Evolutionary conservation across 2,329 filamentous ascomycete species (phyloP).

Genomic region (Tolypocladium ophioglossoides): DNA sequence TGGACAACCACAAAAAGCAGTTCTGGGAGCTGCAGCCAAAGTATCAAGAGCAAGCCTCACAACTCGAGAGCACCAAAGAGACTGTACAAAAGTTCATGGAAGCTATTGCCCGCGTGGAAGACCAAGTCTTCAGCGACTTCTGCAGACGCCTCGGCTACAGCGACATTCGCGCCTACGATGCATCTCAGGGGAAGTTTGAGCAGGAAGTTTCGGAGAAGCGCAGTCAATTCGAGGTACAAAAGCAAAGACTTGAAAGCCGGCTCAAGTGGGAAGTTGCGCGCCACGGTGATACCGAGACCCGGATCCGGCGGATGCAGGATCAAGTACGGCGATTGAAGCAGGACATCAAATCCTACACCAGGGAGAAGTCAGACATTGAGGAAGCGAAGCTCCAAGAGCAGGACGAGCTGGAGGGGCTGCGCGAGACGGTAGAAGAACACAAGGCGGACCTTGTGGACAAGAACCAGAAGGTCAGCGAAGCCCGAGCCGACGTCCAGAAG

Average conservation of each 20-base stretch:
- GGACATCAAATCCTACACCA: slow-evolving; percentile 59
- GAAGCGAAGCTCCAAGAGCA: slow-evolving; percentile 60
- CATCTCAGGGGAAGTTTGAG: slow-evolving; percentile 83
- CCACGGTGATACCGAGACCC: slow-evolving; percentile 48
- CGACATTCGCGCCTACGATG: slow-evolving; percentile 87
- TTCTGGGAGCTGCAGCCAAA: slow-evolving; percentile 69
- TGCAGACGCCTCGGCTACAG: slow-evolving; percentile 79
- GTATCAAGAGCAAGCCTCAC: slow-evolving; percentile 58
- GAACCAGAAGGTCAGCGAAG: slow-evolving; percentile 65
- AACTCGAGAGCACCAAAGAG: slow-evolving; percentile 48
- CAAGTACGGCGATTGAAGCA: slow-evolving; percentile 55
- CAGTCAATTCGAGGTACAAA: slow-evolving; percentile 76
- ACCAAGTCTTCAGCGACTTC: slow-evolving; percentile 77
- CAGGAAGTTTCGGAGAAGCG: slow-evolving; percentile 84
- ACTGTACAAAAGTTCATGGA: slow-evolving; percentile 42
- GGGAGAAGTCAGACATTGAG: slow-evolving; percentile 65
- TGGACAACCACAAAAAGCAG: slow-evolving; percentile 62
- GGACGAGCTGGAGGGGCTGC: slow-evolving; percentile 66
- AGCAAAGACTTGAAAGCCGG: slow-evolving; percentile 57
- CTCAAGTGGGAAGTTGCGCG: slow-evolving; percentile 46
- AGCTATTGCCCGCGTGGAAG: slow-evolving; percentile 72
- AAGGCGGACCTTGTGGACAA: slow-evolving; percentile 58
- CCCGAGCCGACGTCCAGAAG: slow-evolving; percentile 71
- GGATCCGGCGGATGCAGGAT: slow-evolving; percentile 58
- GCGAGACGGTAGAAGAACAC: slow-evolving; percentile 59